Percentiles rank a stretch among this genome's conserved stretches.
Evolutionary conservation across 2,329 filamentous ascomycete genomes (phyloP).

Genomic region (Beauveria medogensis): DNA sequence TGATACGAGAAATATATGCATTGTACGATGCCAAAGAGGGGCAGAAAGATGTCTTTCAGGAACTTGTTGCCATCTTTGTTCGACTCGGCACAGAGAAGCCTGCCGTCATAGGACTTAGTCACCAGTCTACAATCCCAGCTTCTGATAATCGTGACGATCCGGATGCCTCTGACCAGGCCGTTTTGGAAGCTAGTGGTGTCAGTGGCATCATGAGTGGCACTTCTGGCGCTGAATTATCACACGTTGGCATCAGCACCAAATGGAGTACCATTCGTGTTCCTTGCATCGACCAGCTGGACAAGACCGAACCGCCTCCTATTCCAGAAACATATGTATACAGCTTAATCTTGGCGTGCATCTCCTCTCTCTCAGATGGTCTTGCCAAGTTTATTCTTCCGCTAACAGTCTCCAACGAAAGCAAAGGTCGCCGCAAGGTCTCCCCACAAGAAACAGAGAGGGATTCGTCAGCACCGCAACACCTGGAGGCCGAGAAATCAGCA

Average conservation of each 20-base stretch:
- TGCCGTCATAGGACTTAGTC: constrained; percentile 75
- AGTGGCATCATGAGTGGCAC: constrained; percentile 77
- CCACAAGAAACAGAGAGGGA: constrained; percentile 37
- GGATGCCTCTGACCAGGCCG: constrained; percentile 67
- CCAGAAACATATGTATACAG: constrained; percentile 94
- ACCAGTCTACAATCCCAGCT: constrained; percentile 77
- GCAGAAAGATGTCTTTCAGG: constrained; percentile 68
- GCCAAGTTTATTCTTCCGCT: constrained; percentile 90
- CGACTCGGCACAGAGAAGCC: constrained; percentile 88
- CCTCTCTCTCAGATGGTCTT: constrained; percentile 80
- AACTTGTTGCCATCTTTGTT: constrained; percentile 83
- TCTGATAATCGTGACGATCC: constrained; percentile 46
- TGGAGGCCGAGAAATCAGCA: constrained; percentile 26
- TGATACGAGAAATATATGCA: constrained; percentile 72
- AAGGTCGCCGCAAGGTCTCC: constrained; percentile 42
- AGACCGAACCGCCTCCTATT: constrained; percentile 70
- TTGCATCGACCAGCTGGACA: constrained; percentile 92
- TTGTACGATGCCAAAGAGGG: constrained; percentile 68
- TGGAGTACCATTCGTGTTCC: constrained; percentile 85
- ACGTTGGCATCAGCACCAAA: constrained; percentile 75
- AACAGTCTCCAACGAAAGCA: constrained; percentile 67
- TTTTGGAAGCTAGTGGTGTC: constrained; percentile 80
- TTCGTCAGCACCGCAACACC: constrained; percentile 32
- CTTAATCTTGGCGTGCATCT: constrained; percentile 80
- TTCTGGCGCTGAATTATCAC: constrained; percentile 56